Evolutionary conservation across 139 green algal genomes (phyloP).

Genomic region (Tetradesmus obliquus): DNA sequence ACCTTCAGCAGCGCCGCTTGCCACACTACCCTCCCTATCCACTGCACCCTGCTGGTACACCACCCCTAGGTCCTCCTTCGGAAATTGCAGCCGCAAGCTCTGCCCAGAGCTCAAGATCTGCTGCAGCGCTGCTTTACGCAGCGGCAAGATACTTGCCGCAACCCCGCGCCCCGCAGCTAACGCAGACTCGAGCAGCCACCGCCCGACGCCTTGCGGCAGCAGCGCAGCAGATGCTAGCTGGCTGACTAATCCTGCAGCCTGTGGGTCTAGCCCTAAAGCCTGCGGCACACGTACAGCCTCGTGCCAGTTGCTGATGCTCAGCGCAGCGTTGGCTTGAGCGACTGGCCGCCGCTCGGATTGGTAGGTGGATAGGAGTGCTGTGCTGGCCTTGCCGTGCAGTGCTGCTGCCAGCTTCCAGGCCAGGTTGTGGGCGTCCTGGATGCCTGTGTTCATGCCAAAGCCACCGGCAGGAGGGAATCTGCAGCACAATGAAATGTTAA

Average conservation of each 20-base stretch:
- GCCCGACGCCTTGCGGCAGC: conserved; percentile 41
- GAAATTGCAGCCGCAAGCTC: conserved; percentile 92
- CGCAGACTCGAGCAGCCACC: conserved; percentile 61
- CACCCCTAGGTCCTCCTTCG: conserved; percentile 92
- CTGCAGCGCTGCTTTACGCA: conserved; percentile 55
- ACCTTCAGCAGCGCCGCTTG: not conserved
- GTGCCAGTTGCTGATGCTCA: conserved; percentile 94
- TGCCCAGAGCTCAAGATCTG: conserved; percentile 73
- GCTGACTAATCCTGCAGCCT: conserved; percentile 44
- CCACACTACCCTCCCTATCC: not conserved
- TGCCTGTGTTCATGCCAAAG: conserved; percentile 98
- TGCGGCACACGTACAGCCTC: conserved; percentile 83
- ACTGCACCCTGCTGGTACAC: conserved; percentile 61
- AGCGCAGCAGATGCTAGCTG: conserved; percentile 38
- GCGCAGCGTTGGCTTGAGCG: conserved; percentile 79
- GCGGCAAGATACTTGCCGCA: conserved; percentile 16
- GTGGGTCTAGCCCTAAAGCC: conserved; percentile 87
- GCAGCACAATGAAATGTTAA: not conserved
- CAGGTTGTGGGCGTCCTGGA: conserved; percentile 96
- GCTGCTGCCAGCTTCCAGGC: conserved; percentile 96
- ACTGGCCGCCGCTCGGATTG: conserved; percentile 81
- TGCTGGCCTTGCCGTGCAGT: conserved; percentile 46
- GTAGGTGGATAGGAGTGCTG: conserved; percentile 81
- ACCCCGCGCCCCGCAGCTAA: conserved; percentile 58
- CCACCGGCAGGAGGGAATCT: conserved; percentile 91